Conservation (phyloP, 768 basidiomycete genomes). For the Lentinula lateritia region DNA sequence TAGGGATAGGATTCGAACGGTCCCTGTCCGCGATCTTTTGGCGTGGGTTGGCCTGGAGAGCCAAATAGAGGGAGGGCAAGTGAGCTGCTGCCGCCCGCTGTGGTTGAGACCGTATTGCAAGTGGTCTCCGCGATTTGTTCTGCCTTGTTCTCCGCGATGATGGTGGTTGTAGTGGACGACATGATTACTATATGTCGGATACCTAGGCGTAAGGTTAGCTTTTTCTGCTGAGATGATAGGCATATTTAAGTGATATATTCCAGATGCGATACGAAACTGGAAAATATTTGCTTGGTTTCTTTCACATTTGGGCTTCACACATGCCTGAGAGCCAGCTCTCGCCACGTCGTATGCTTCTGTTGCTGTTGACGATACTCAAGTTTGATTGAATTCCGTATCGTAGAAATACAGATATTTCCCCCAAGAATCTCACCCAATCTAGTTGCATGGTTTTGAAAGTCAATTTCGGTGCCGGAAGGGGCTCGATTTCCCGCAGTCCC, state of each 20-base stretch:
- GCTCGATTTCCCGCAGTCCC: background rate
- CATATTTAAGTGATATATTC: background rate
- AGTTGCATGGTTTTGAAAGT: background rate
- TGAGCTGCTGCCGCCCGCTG: background rate
- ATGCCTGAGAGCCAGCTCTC: background rate
- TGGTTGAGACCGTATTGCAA: background rate
- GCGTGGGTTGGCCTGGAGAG: constrained; percentile 10
- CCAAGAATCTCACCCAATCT: background rate
- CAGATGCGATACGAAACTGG: background rate
- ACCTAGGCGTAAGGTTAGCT: too few relatives aligned
- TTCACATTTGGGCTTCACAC: background rate
- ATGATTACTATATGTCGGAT: background rate
- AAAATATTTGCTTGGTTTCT: background rate
- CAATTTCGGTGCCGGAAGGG: background rate
- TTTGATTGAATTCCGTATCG: too few relatives aligned
- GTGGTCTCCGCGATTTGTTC: background rate
- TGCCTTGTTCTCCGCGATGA: background rate
- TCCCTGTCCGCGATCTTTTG: constrained; percentile 12
- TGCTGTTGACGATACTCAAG: too few relatives aligned
- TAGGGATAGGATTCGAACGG: constrained; percentile 36
- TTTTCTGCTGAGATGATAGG: background rate
- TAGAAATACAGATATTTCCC: background rate
- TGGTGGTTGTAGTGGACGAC: background rate
- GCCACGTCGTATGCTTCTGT: background rate
- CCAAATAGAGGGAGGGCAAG: background rate